These are phyloP conservation scores for Coemansia sp. DNA, from an alignment of 192 early-diverging fungal species.

Conservation along the genomic window DNA sequence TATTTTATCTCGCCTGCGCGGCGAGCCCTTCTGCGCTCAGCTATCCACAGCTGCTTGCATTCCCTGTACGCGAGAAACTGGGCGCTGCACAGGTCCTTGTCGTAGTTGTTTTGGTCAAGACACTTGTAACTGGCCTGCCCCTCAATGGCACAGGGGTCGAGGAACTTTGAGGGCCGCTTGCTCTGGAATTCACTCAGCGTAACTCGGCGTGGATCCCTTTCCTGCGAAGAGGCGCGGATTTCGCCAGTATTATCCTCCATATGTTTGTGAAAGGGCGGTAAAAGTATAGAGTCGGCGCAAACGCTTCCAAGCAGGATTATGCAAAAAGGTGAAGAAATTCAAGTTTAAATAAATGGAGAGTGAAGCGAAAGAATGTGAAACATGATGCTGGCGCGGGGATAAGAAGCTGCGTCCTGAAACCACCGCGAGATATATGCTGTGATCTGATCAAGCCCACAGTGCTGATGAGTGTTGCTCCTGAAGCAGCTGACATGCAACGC, in stretches of 20 bases:
- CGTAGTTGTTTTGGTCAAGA: conserved; percentile 42
- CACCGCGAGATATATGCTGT: too few relatives aligned
- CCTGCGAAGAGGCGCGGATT: conserved; percentile 24
- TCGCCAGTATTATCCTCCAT: conserved; percentile 23
- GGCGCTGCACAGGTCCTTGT: conserved; percentile 25
- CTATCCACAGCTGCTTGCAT: conserved; percentile 46
- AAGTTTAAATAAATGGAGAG: too few relatives aligned
- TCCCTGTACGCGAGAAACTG: conserved; percentile 43
- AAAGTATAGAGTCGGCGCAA: too few relatives aligned
- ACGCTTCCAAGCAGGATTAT: too few relatives aligned
- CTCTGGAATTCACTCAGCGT: conserved; percentile 39
- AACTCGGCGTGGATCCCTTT: conserved; percentile 23
- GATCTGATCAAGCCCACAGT: too few relatives aligned
- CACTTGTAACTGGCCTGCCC: conserved; percentile 43
- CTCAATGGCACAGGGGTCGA: conserved; percentile 48
- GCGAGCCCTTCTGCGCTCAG: conserved; percentile 26
- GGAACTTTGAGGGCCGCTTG: conserved; percentile 41
- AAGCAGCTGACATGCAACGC: too few relatives aligned
- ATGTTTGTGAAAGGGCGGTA: not conserved
- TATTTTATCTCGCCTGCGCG: conserved; percentile 5
- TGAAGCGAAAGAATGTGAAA: too few relatives aligned
- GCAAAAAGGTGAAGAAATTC: too few relatives aligned
- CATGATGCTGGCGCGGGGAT: too few relatives aligned
- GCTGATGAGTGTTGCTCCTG: too few relatives aligned
- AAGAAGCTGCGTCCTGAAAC: too few relatives aligned